phyloP scores from a whole-genome alignment of 371 early-diverging fungal species.

The Saksenaea oblongispora region DNA sequence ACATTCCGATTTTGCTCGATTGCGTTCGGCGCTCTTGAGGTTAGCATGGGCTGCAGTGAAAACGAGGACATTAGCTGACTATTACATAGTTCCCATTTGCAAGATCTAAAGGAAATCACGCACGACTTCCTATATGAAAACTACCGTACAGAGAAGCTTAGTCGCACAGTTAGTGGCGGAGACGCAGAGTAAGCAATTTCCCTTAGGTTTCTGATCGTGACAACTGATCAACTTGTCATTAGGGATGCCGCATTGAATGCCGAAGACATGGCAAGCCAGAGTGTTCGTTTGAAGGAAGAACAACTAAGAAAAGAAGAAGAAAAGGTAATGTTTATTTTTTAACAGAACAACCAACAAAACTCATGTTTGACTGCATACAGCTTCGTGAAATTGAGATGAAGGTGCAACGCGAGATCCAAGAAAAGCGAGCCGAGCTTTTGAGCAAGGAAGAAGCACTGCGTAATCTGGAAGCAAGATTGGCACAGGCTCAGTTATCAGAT shows the following conservation, averaged over 20 bases:
- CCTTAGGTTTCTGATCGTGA: not conserved
- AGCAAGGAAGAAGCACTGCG: conserved; percentile 62
- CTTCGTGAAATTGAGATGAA: conserved; percentile 62
- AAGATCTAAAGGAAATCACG: conserved; percentile 90
- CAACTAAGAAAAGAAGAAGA: conserved; percentile 65
- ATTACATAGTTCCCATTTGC: conserved; percentile 81
- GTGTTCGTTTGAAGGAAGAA: conserved; percentile 61
- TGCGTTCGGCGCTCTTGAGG: conserved; percentile 89
- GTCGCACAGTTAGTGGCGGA: conserved; percentile 59
- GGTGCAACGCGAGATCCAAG: conserved; percentile 60
- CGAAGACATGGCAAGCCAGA: conserved; percentile 56
- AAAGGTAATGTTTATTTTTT: conserved; percentile 28
- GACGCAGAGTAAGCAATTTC: conserved; percentile 39
- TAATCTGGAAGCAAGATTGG: conserved; percentile 54
- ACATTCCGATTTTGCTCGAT: conserved; percentile 96
- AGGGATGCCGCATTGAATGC: conserved; percentile 45
- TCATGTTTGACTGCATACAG: conserved; percentile 11
- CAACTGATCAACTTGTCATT: not conserved
- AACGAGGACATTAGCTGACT: not conserved
- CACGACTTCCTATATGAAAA: conserved; percentile 87
- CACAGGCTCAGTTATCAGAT: conserved; percentile 51
- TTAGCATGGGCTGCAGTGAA: conserved; percentile 12
- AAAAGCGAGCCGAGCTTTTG: conserved; percentile 59
- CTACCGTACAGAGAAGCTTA: conserved; percentile 91
- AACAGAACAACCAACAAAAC: not conserved